Percentiles rank a stretch among this genome's conserved stretches.
phyloP scores from a whole-genome alignment of 768 basidiomycete species.

The Trametes cinnabarina region DNA sequence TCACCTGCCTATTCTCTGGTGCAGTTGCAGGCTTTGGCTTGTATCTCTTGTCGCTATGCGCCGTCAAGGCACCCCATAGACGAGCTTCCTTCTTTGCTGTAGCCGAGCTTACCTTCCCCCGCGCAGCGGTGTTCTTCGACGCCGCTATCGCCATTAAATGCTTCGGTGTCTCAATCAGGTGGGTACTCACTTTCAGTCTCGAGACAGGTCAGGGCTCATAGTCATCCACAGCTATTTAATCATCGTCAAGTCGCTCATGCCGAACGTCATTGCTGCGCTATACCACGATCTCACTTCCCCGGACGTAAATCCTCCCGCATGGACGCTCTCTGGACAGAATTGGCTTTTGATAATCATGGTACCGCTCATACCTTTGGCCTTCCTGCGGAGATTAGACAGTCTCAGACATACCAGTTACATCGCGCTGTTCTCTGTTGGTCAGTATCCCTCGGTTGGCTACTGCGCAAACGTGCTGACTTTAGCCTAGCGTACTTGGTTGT shows the following conservation, averaged over 20 bases:
- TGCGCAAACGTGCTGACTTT: neutral
- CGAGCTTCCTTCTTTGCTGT: constrained; percentile 82
- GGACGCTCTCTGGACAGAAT: constrained; percentile 72
- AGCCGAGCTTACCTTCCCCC: constrained; percentile 84
- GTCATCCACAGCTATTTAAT: constrained; percentile 68
- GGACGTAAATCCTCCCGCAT: constrained; percentile 63
- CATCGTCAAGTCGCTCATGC: constrained; percentile 91
- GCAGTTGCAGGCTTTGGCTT: constrained; percentile 77
- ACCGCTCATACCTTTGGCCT: constrained; percentile 75
- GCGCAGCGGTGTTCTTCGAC: constrained; percentile 85
- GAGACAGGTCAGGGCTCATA: neutral
- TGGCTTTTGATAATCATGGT: constrained; percentile 84
- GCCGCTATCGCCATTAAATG: constrained; percentile 94
- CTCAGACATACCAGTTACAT: constrained; percentile 90
- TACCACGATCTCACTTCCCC: constrained; percentile 74
- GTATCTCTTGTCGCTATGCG: constrained; percentile 84
- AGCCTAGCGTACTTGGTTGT: constrained; percentile 67
- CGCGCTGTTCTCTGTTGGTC: constrained; percentile 85
- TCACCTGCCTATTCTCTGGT: constrained; percentile 85
- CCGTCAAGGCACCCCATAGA: constrained; percentile 69
- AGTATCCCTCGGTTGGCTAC: constrained; percentile 32
- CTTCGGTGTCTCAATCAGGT: constrained; percentile 94
- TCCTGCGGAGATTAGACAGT: constrained; percentile 80
- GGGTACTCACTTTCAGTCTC: constrained; percentile 23
- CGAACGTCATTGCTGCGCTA: constrained; percentile 80